Evolutionary conservation across 2,329 filamentous ascomycete species (phyloP), one percentile per base, ranked within the genome.

Genomic region (Fusarium sp.): DNA sequence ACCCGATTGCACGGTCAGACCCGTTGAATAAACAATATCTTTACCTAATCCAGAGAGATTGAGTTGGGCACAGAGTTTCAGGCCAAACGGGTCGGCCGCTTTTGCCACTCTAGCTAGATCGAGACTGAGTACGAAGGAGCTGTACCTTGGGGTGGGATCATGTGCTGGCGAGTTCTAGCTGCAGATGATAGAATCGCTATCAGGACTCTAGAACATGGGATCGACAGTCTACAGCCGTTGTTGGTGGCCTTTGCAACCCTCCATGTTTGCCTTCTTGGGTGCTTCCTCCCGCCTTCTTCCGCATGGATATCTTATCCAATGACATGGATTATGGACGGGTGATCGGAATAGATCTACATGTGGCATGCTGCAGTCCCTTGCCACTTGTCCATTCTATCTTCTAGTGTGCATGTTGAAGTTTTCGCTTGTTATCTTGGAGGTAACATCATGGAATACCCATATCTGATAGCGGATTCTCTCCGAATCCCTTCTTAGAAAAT

Each of bases 21-120:
- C 60, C 60, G 60, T 52, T 63, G 60, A 63, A 63, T 63, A 63
- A 63, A 38, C 60, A 63, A 37, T 63, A 52, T 63, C 43, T 63
- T 50, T 52, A 52, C 60, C 60, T 63, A 52, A 63, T 63, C 15
- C 20, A 22, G 20, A 30, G 60, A 63, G 60, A 63, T 63, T 63
- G 33, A 52, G 60, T 63, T 63, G 43, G 60, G 20, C 9, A 15
- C 22, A 25, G 22, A 30, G 40, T 27, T 33, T 8, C 30, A 25
- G 59, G 30, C 35, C 47, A 43, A 61, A 61, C 30, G 27, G 30
- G 33, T 12, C 59, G 59, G 43, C 43, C 59, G 59, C 59, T 62
- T 17, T 61, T 15, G 56, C 56, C 56, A 58, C 56, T 25, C 33
- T 32, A 52, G 17, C 47, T 30, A 52, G 12, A 52, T 52, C 47